Evolutionary conservation across 352 stramenopile species (phyloP).

Genomic region (Phytopythium aichiense): DNA sequence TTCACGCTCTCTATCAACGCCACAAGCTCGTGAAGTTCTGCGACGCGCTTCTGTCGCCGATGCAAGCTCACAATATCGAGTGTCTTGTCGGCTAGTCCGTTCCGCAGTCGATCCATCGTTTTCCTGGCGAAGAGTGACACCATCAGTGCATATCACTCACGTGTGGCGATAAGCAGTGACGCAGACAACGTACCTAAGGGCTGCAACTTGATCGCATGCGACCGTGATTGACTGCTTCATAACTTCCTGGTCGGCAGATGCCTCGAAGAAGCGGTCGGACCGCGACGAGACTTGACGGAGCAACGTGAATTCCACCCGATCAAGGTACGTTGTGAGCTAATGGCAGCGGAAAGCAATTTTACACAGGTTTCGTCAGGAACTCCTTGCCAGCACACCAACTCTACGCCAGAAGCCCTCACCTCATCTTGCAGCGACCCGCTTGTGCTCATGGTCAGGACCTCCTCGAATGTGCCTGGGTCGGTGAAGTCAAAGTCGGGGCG

Average conservation of each 20-base stretch:
- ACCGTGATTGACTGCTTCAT: slow-evolving; percentile 81
- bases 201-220: slow-evolving; percentile 78
- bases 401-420: slow-evolving; percentile 15
- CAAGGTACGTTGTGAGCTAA: slow-evolving; percentile 68
- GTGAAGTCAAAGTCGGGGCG: slow-evolving; percentile 71
- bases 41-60: slow-evolving; percentile 73
- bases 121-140: slow-evolving; percentile 24
- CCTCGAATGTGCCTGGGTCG: slow-evolving; percentile 71
- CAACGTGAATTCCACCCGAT: slow-evolving; percentile 83
- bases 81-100: slow-evolving; percentile 77
- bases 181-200: slow-evolving; percentile 44
- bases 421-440: slow-evolving; percentile 61
- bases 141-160: not conserved
- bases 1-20: slow-evolving; percentile 85
- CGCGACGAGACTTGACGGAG: slow-evolving; percentile 81
- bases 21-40: slow-evolving; percentile 75
- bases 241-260: slow-evolving; percentile 77
- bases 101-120: slow-evolving; percentile 81
- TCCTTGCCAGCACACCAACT: slow-evolving; percentile 1
- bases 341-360: not conserved
- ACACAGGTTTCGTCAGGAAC: slow-evolving; percentile 10
- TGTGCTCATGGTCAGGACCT: slow-evolving; percentile 71
- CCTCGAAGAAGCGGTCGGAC: slow-evolving; percentile 84
- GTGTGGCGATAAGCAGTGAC: not conserved
- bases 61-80: slow-evolving; percentile 87